These are phyloP conservation scores for Jackrogersella multiformis DNA, from an alignment of 495 filamentous ascomycete genomes.

Conservation along the genomic window DNA sequence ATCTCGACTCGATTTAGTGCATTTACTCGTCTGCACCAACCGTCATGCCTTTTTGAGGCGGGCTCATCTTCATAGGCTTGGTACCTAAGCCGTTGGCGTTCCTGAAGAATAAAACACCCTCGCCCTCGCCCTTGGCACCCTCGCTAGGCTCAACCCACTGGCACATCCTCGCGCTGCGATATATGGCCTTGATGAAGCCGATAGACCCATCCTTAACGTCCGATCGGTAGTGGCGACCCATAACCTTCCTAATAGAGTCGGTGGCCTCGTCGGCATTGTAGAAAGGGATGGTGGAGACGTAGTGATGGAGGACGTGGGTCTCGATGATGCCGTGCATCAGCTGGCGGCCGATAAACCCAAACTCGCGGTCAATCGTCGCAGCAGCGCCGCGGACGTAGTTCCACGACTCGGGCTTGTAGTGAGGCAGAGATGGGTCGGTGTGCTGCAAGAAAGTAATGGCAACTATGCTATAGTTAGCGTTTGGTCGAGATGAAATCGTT, in stretches of 20 bases:
- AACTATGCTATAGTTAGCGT: constrained; percentile 61
- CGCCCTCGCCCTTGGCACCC: constrained; percentile 69
- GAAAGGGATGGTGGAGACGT: constrained; percentile 85
- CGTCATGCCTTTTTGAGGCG: constrained; percentile 19
- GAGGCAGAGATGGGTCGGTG: constrained; percentile 85
- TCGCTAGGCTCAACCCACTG: constrained; percentile 78
- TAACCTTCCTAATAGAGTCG: constrained; percentile 82
- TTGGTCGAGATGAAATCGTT: neutral
- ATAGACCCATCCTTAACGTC: constrained; percentile 69
- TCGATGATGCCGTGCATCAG: constrained; percentile 93
- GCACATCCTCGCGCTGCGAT: constrained; percentile 72
- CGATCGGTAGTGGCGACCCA: constrained; percentile 82
- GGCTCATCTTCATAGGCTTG: constrained; percentile 63
- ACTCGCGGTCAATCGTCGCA: constrained; percentile 87
- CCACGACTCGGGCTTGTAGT: constrained; percentile 80
- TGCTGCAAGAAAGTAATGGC: constrained; percentile 92
- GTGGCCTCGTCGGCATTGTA: constrained; percentile 91
- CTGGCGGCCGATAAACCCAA: constrained; percentile 86
- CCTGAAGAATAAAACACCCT: constrained; percentile 75
- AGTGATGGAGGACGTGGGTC: constrained; percentile 91
- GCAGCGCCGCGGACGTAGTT: constrained; percentile 87
- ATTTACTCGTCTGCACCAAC: constrained; percentile 15
- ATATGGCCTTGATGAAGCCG: constrained; percentile 72
- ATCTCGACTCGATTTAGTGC: neutral
- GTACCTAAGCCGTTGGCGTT: constrained; percentile 80